A percentile compares a stretch with the other conserved stretches of the same genome.
Evolutionary conservation across 2,329 filamentous ascomycete genomes (phyloP).

Genomic region (Arthrobotrys iridis): DNA sequence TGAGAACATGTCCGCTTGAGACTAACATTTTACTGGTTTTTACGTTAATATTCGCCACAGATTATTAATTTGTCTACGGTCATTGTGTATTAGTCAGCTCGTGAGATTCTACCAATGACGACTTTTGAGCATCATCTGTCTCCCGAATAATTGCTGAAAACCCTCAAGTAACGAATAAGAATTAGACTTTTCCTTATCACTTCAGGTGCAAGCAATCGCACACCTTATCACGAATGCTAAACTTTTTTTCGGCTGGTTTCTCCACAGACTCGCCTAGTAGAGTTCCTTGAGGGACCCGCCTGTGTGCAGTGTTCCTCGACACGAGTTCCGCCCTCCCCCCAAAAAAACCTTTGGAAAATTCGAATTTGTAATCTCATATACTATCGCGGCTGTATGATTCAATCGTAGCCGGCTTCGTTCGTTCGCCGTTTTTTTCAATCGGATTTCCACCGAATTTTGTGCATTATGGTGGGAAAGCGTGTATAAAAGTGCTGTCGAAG

Average conservation of each 20-base stretch:
- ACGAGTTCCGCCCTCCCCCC: constrained; percentile 10
- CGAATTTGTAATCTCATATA: constrained; percentile 1
- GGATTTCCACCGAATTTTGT: constrained; percentile 41
- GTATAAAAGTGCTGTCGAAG: constrained; percentile 18
- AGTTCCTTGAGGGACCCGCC: constrained; percentile 17
- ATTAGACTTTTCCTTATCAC: constrained; percentile 13
- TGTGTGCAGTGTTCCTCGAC: constrained; percentile 1
- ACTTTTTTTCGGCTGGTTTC: constrained; percentile 16
- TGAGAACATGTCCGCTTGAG: neutral
- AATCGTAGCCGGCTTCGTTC: constrained; percentile 14
- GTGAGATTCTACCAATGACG: neutral
- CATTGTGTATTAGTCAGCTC: neutral
- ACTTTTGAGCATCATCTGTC: neutral
- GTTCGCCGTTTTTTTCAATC: constrained; percentile 8
- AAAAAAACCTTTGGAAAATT: neutral
- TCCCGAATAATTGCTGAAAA: neutral
- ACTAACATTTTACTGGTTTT: neutral
- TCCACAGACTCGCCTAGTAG: constrained; percentile 37
- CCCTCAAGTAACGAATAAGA: neutral
- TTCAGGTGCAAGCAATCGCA: constrained; percentile 21
- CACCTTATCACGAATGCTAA: constrained; percentile 25
- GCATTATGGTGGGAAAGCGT: neutral
- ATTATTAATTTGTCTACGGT: neutral
- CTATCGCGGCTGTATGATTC: constrained; percentile 7
- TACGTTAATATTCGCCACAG: neutral